Conservation (phyloP, 1,139 yeast species). For the Geotrichum fermentans region DNA sequence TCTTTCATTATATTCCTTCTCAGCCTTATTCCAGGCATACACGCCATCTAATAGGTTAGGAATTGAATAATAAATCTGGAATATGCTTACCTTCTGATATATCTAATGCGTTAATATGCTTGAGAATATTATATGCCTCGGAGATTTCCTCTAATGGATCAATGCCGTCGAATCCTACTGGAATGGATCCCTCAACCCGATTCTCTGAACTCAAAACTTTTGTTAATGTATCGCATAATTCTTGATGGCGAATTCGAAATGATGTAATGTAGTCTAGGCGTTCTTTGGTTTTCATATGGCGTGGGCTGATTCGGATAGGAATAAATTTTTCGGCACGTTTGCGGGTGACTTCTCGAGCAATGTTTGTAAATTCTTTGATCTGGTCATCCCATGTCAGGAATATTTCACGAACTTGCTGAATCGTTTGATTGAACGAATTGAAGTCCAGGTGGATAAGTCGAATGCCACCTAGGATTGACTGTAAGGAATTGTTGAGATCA, state of each 20-base stretch:
- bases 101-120: conserved; percentile 41
- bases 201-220: conserved; percentile 34
- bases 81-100: conserved; percentile 35
- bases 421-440: conserved; percentile 35
- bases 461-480: conserved; percentile 27
- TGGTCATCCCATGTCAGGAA: conserved; percentile 49
- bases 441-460: conserved; percentile 40
- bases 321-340: conserved; percentile 71
- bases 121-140: conserved; percentile 42
- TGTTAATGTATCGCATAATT: conserved; percentile 41
- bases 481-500: conserved; percentile 42
- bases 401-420: conserved; percentile 33
- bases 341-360: conserved; percentile 70
- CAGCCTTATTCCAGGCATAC: conserved; percentile 41
- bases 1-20: conserved; percentile 42
- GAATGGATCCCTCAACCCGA: conserved; percentile 28
- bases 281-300: conserved; percentile 45
- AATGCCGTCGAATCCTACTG: conserved; percentile 27
- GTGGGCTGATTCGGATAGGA: conserved; percentile 54
- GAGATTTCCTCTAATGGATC: conserved; percentile 39
- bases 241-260: conserved; percentile 54
- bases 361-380: conserved; percentile 50
- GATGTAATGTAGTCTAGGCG: conserved; percentile 44
- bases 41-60: conserved; percentile 31
- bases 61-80: not conserved